Evolutionary conservation across 495 filamentous ascomycete species (phyloP), one percentile per base, ranked within the genome.

Genomic region (Daldinia vernicosa): DNA sequence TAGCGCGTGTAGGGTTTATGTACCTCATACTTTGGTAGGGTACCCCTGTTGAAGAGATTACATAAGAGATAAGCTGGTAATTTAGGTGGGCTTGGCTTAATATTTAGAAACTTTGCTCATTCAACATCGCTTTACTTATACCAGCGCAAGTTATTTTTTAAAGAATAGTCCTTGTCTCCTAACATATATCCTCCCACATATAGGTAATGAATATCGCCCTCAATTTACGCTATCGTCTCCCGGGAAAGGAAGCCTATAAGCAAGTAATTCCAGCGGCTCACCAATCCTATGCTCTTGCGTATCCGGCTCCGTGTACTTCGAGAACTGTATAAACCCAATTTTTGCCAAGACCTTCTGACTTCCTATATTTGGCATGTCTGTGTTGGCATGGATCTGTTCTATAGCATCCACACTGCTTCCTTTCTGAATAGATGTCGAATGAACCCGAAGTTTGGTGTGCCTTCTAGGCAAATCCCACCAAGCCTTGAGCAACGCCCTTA

Each of bases 401-500:
- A 7, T 11, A 43, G 58, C 45, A 35, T 50, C 22, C 4, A 11
- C 0, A 27, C 43, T 47, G 19, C 32, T 45, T 6, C n/a, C 17
- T 1, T 39, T 52, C 6, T n/a, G 15, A 40, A 70, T 26, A 4
- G 60, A 60, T 30, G 47, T 43, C 19, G 68, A 45, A 7, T 27
- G 37, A 17, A 63, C 58, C 12, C 51, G 37, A 24, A 30, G 22
- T 11, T 17, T 33, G 14, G 12, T 30, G 9, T 28, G 47, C 0
- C 11, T 17, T 62, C 84, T 72, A 51, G 79, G 79, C 63, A 86
- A 57, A 37, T 35, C 69, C 56, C 74, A 77, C 76, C 80, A 86
- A n/a, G 70, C 65, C 9, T 32, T 30, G 27, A 84, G 26, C 51
- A 79, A 83, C 14, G 73, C 83, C 30, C 43, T 70, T 39, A 85